These are phyloP conservation scores for Evansstolkia leycettana DNA, from an alignment of 495 filamentous ascomycete species.

Conservation along the genomic window DNA sequence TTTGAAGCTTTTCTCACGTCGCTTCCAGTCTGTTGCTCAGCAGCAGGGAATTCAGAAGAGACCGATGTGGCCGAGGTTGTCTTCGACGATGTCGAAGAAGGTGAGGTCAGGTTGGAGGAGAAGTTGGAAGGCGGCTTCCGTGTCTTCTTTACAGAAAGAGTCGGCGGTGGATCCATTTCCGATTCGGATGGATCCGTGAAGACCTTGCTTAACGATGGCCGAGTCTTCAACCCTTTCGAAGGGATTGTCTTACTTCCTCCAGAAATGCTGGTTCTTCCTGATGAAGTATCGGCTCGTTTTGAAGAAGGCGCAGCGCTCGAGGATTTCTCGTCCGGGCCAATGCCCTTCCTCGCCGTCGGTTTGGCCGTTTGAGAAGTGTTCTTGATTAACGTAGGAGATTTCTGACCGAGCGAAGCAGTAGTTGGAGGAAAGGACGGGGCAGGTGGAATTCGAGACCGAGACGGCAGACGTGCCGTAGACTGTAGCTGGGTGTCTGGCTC, in stretches of 20 bases:
- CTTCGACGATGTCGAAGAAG: constrained; percentile 21
- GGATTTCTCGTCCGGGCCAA: constrained; percentile 17
- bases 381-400: constrained; percentile 6
- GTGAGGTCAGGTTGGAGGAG: constrained; percentile 13
- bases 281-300: constrained; percentile 22
- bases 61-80: constrained; percentile 22
- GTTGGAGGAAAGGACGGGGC: constrained; percentile 9
- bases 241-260: constrained; percentile 38
- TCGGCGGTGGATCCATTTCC: constrained; percentile 30
- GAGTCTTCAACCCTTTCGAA: constrained; percentile 35
- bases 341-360: constrained; percentile 13
- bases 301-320: constrained; percentile 13
- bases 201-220: constrained; percentile 41
- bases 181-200: constrained; percentile 40
- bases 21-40: constrained; percentile 17
- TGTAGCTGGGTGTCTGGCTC: constrained; percentile 15
- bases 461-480: constrained; percentile 21
- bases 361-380: constrained; percentile 17
- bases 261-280: constrained; percentile 16
- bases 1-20: constrained; percentile 40
- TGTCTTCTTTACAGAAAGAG: constrained; percentile 37
- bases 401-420: constrained; percentile 7
- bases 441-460: constrained; percentile 13
- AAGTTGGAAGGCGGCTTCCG: constrained; percentile 19
- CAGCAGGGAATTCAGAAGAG: constrained; percentile 13